Conservation (phyloP, 2,329 filamentous ascomycete species). For the Beauveria scarabaeidicola region DNA sequence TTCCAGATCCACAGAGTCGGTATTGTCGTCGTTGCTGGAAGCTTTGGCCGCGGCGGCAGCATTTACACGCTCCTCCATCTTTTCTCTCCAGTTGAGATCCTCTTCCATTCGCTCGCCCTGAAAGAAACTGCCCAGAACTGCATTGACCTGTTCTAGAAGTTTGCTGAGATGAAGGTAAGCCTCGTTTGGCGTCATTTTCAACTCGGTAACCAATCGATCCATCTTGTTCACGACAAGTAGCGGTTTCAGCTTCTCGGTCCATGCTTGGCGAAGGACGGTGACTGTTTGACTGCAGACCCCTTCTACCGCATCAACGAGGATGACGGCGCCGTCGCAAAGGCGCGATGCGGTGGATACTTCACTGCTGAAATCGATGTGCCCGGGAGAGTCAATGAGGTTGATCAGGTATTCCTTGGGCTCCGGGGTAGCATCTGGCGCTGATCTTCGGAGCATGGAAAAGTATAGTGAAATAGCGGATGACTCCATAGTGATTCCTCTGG, state of each 20-base stretch:
- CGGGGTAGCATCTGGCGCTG: slow-evolving; percentile 57
- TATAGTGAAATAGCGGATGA: slow-evolving; percentile 95
- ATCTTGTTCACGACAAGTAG: slow-evolving; percentile 97
- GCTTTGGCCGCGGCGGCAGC: slow-evolving; percentile 58
- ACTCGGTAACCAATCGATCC: slow-evolving; percentile 85
- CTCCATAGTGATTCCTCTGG: slow-evolving; percentile 98
- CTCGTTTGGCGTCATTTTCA: slow-evolving; percentile 86
- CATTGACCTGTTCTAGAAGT: slow-evolving; percentile 91
- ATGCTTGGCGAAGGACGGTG: slow-evolving; percentile 88
- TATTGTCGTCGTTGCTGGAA: slow-evolving; percentile 37
- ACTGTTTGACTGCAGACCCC: slow-evolving; percentile 98
- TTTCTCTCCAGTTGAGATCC: slow-evolving; percentile 90
- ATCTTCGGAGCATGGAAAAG: slow-evolving; percentile 81
- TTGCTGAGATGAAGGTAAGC: slow-evolving; percentile 85
- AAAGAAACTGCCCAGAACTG: slow-evolving; percentile 94
- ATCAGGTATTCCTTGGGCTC: slow-evolving; percentile 85
- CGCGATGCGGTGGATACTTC: slow-evolving; percentile 94
- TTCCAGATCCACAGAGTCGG: slow-evolving; percentile 50
- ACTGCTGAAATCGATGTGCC: slow-evolving; percentile 97
- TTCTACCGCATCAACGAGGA: slow-evolving; percentile 93
- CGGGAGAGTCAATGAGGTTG: slow-evolving; percentile 95
- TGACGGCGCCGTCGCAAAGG: slow-evolving; percentile 87
- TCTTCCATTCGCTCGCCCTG: slow-evolving; percentile 98
- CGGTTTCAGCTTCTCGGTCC: slow-evolving; percentile 92
- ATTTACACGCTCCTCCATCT: slow-evolving; percentile 76